Evolutionary conservation across 2,329 filamentous ascomycete species (phyloP).

Genomic region (Hymenoscyphus albidus): DNA sequence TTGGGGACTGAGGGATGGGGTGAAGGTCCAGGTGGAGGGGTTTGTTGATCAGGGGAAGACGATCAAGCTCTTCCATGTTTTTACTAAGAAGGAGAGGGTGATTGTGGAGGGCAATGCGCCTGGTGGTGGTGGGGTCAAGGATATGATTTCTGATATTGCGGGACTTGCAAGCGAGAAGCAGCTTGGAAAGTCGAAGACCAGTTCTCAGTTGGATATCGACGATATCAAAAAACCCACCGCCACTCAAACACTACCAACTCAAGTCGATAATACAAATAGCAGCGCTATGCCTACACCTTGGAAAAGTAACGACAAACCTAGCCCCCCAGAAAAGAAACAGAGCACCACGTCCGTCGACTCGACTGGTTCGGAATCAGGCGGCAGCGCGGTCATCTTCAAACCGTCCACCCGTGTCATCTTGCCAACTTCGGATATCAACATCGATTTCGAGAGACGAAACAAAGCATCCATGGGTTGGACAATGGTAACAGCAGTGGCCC

Average conservation of each 20-base stretch:
- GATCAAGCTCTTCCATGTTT: conserved; percentile 81
- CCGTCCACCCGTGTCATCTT: conserved; percentile 66
- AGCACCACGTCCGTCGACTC: not conserved
- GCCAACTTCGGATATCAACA: conserved; percentile 81
- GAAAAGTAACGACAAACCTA: not conserved
- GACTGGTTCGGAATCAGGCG: conserved; percentile 48
- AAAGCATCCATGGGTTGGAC: conserved; percentile 74
- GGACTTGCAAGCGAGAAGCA: conserved; percentile 31
- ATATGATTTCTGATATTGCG: conserved; percentile 53
- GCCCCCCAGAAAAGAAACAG: not conserved
- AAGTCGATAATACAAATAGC: not conserved
- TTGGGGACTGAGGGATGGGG: conserved; percentile 82
- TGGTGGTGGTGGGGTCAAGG: conserved; percentile 45
- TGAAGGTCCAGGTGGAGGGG: conserved; percentile 81
- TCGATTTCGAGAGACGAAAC: conserved; percentile 83
- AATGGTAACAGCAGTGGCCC: conserved; percentile 88
- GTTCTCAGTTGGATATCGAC: conserved; percentile 12
- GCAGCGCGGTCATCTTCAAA: conserved; percentile 74
- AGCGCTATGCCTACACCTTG: not conserved
- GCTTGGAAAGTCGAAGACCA: conserved; percentile 17
- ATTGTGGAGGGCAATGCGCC: conserved; percentile 58
- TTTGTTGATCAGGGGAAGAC: conserved; percentile 85
- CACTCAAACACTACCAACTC: not conserved
- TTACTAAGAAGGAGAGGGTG: conserved; percentile 67
- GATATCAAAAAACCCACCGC: conserved; percentile 1